phyloP scores from a whole-genome alignment of 78 protist genomes.

The Tieghemostelium lacteum region DNA sequence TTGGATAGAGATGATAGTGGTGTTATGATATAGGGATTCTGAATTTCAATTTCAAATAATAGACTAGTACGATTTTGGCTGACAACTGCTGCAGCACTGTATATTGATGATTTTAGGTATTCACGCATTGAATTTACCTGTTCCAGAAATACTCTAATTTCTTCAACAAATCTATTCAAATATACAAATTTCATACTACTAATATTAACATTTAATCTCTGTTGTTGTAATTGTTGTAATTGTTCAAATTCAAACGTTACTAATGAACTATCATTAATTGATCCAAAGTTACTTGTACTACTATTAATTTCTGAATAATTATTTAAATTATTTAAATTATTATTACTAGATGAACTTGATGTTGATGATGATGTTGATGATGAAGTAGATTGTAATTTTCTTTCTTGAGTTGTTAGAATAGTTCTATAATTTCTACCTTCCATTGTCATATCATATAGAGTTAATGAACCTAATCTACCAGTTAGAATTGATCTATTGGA shows the following conservation, averaged over 20 bases:
- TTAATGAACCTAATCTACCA: slow-evolving; percentile 40
- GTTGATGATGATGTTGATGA: neutral
- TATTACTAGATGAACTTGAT: neutral
- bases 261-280: neutral
- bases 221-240: slow-evolving; percentile 8
- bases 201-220: neutral
- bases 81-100: slow-evolving; percentile 46
- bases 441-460: slow-evolving; percentile 53
- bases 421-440: slow-evolving; percentile 76
- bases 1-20: slow-evolving; percentile 64
- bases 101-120: slow-evolving; percentile 52
- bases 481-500: neutral
- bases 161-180: slow-evolving; percentile 47
- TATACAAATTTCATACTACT: slow-evolving; percentile 60
- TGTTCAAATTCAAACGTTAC: slow-evolving; percentile 61
- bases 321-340: neutral
- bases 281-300: neutral
- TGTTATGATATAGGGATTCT: slow-evolving; percentile 50
- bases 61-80: slow-evolving; percentile 34
- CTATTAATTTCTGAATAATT: too few relatives aligned
- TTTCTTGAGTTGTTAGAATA: slow-evolving; percentile 56
- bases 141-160: slow-evolving; percentile 20
- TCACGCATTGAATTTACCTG: slow-evolving; percentile 59
- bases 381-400: neutral
- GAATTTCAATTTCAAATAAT: slow-evolving; percentile 46